Evolutionary conservation across 129 eudicot genomes (phyloP).

Genomic region (Chrysanthemum makinoi): DNA sequence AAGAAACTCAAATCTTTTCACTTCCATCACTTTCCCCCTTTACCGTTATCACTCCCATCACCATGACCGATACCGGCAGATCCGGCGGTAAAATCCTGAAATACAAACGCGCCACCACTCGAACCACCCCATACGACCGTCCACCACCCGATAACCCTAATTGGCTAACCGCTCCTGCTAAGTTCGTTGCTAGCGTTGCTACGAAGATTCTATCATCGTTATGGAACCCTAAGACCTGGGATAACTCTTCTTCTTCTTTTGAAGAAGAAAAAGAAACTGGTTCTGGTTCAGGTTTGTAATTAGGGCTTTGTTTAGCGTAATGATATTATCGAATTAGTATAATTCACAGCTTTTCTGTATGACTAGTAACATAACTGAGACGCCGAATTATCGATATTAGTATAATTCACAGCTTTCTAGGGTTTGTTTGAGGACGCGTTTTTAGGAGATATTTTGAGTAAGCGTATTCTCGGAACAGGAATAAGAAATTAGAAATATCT

Average conservation of each 20-base stretch:
- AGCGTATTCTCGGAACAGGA: too few relatives aligned
- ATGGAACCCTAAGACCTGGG: slow-evolving; percentile 16
- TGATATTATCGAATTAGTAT: too few relatives aligned
- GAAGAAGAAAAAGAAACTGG: slow-evolving; percentile 3
- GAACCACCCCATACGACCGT: slow-evolving; percentile 65
- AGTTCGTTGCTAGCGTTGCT: not conserved
- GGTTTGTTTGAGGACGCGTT: too few relatives aligned
- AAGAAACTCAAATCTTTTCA: slow-evolving; percentile 25
- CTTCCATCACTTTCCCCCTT: not conserved
- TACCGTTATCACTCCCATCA: slow-evolving; percentile 8
- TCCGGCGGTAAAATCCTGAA: slow-evolving; percentile 77
- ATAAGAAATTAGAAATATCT: too few relatives aligned
- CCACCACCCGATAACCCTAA: slow-evolving; percentile 26
- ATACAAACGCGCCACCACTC: slow-evolving; percentile 28
- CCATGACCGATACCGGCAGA: slow-evolving; percentile 41
- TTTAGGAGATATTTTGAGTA: too few relatives aligned
- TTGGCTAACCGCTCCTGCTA: slow-evolving; percentile 6
- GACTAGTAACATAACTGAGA: too few relatives aligned
- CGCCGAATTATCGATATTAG: too few relatives aligned
- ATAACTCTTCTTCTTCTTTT: not conserved
- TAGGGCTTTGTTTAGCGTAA: too few relatives aligned
- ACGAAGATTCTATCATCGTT: not conserved
- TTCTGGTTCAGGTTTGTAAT: slow-evolving; percentile 1
- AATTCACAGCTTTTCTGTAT: too few relatives aligned
- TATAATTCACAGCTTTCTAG: too few relatives aligned